These are phyloP conservation scores for Plasmodium vinckei DNA, from an alignment of 169 alveolate species.

Conservation along the genomic window DNA sequence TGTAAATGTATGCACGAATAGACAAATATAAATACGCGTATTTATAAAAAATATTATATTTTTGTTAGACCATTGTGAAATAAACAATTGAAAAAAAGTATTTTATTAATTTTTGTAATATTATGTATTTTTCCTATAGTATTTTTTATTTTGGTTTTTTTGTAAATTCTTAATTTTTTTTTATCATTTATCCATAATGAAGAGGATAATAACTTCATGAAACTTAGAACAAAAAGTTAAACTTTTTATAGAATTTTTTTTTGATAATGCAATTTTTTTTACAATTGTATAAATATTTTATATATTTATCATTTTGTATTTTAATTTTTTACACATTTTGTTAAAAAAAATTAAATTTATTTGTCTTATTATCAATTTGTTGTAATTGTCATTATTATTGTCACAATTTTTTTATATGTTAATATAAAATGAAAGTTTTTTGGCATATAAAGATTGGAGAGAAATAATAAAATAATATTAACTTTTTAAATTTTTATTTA, in stretches of 20 bases:
- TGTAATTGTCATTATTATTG: not conserved
- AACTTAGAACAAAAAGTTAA: constrained; percentile 5
- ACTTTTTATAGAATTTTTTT: constrained; percentile 25
- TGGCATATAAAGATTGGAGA: constrained; percentile 1
- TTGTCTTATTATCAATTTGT: constrained; percentile 8
- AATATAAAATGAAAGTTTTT: constrained; percentile 5
- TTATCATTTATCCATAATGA: constrained; percentile 4
- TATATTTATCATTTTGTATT: not conserved
- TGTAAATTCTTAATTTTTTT: not conserved
- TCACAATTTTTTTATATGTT: not conserved
- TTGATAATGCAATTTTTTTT: not conserved
- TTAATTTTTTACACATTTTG: not conserved
- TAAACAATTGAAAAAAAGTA: constrained; percentile 16
- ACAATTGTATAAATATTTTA: constrained; percentile 7
- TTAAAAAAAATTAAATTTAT: not conserved
- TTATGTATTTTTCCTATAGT: constrained; percentile 9
- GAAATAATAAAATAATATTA: not conserved
- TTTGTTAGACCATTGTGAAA: constrained; percentile 39
- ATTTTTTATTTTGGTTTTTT: not conserved
- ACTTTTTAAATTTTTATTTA: not conserved
- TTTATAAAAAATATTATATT: constrained; percentile 5
- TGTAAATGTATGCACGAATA: constrained; percentile 27
- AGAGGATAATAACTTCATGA: constrained; percentile 12
- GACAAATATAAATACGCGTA: constrained; percentile 28
- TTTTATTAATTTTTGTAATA: constrained; percentile 10